Evolutionary conservation across 23 red algal species (phyloP), one percentile per base, ranked within the genome.

Genomic region (Gracilaria caudata): DNA sequence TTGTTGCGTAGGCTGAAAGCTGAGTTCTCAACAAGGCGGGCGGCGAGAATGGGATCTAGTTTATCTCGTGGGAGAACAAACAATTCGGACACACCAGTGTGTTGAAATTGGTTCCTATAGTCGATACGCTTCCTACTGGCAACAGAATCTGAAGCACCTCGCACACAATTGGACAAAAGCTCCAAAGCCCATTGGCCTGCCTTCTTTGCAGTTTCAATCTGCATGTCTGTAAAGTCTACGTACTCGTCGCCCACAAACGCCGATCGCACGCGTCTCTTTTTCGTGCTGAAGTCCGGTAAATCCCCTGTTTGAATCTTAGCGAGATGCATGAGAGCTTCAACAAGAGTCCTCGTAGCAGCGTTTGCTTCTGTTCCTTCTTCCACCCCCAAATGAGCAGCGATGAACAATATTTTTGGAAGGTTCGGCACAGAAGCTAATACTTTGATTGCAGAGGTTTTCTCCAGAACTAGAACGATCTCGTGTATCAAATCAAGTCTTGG

Each of bases 391-490:
- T 23, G 65, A 19, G 65, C 3, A 0, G 65, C 65, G 40, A 71
- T 40, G 65, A 71, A 71, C 65, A 71, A 41, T 36, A 71, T 28
- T 26, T 71, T 71, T 34, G 65, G 65, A 71, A 71, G 65, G 20
- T 21, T 39, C 23, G 37, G 6, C 34, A 41, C 65, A 21, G 65
- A 36, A n/a, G 65, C 20, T 34, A 71, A 20, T 32, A 71, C 65
- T 41, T 41, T 41, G 35, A 71, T 20, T 0, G 65, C 65, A 41
- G 65, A 71, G 4, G 65, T 34, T 71, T 71, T 36, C 37, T 28
- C 34, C 34, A 71, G 33, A 21, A 71, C 33, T 14, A 39, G 19
- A 21, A 71, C 65, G 19, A 41, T 41, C 1, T 71, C 34, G 21
- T 41, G 32, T 9, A 71, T 36, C 37, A 71, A 23, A 10, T 71